Base-by-base conservation (phyloP, 148 eudicot species). In the Spergularia bocconei region DNA sequence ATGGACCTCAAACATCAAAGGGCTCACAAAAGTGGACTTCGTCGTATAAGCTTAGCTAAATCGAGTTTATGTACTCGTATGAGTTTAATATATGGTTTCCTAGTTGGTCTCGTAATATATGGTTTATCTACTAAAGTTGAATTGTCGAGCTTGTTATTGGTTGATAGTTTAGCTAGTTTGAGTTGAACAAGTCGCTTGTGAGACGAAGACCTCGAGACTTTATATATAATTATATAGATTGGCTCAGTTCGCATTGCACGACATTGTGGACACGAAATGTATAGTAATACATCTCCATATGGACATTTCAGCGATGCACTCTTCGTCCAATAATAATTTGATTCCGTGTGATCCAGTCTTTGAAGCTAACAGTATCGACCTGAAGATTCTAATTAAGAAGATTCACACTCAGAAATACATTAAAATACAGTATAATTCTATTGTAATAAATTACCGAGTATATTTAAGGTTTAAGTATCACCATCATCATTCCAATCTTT, bases 331-430 rank as follows among this genome's bases (percentile, higher is more conserved):
- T 59, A 17, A 41, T 19, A 17, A 11, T 29, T 48, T 79, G 62
- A 70, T 60, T 77, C 21, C 69, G 14, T 36, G 13, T 0, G 61
- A 77, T 77, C 70, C 62, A 41, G 29, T 29, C 57, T 56, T 67
- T 23, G 65, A 75, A 75, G 71, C 64, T 51, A 75, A 11, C 11
- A 44, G 20, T 63, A 48, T 6, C 38, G 36, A 44, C 65, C 48
- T 67, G 17, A 47, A 78, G 57, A 78, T 78, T 56, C 76, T 47
- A 64, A 38, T 25, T 23, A 9, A 62, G 15, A 17, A 63, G 12
- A 51, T 50, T 63, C 44, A 11, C 5, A 0, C 21, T 52, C 8
- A 2, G n/a, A 52, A 6, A 51, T 15, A 33, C 39, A 33, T 25
- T 36, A 20, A 55, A 36, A 25, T 41, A 13, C 5, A 9, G 11